Percentiles rank a stretch among this genome's conserved stretches.
Evolutionary conservation across 345 rosid genomes (phyloP).

Genomic region (Eucalyptus decipiens): DNA sequence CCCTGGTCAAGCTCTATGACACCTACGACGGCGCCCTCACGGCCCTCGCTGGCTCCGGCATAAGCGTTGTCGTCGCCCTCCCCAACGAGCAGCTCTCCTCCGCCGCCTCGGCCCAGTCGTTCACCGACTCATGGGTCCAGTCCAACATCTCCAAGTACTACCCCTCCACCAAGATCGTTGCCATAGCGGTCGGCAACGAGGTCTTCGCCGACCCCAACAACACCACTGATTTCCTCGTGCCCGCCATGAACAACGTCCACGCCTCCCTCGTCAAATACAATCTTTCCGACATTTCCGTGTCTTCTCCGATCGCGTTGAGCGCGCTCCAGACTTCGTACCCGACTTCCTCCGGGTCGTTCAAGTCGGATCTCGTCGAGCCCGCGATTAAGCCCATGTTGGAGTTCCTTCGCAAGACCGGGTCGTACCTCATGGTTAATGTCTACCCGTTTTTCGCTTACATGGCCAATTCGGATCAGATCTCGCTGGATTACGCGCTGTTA

Average conservation of each 20-base stretch:
- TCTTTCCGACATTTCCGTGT: slow-evolving; percentile 41
- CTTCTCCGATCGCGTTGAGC: slow-evolving; percentile 74
- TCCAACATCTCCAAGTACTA: slow-evolving; percentile 38
- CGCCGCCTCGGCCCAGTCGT: slow-evolving; percentile 58
- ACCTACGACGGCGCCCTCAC: slow-evolving; percentile 54
- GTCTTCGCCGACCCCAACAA: slow-evolving; percentile 70
- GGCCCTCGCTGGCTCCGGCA: slow-evolving; percentile 55
- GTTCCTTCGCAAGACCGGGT: slow-evolving; percentile 43
- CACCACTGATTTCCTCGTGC: slow-evolving; percentile 54
- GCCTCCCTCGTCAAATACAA: slow-evolving; percentile 43
- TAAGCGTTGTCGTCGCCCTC: slow-evolving; percentile 56
- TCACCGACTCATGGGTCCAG: slow-evolving; percentile 76
- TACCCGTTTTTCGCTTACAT: slow-evolving; percentile 86
- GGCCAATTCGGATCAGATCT: slow-evolving; percentile 48
- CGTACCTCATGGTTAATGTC: slow-evolving; percentile 69
- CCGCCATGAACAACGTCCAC: slow-evolving; percentile 73
- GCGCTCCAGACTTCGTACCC: slow-evolving; percentile 66
- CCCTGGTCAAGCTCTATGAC: slow-evolving; percentile 62
- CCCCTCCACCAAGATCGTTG: slow-evolving; percentile 59
- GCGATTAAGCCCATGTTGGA: slow-evolving; percentile 75
- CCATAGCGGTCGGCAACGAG: slow-evolving; percentile 87
- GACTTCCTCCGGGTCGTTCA: slow-evolving; percentile 73
- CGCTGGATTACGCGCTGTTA: slow-evolving; percentile 68
- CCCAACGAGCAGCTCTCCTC: slow-evolving; percentile 74
- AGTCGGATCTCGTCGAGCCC: slow-evolving; percentile 42